Base-by-base conservation (phyloP, 176 grass and related monocot species). In the Tillandsia fasciculata region DNA sequence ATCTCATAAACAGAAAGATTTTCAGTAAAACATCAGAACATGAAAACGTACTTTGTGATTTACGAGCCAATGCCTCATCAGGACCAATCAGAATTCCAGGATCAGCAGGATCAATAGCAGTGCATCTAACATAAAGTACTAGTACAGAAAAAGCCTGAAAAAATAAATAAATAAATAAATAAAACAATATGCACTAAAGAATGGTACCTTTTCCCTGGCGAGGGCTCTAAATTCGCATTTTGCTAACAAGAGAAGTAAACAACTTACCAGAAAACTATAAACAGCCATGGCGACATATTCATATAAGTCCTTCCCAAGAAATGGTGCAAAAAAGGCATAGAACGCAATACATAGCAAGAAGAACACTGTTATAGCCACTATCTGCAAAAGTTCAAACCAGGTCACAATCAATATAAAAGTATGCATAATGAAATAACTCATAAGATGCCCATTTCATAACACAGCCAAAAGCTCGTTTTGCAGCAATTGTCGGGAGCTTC, bases 41-140 rank as follows among this genome's bases (percentile, higher is more conserved):
- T 42, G 12, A 14, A 51, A 66, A 20, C 63, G 52, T 76, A 76
- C 73, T 33, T 29, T 29, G 8, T 53, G 73, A 22, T 48, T 53
- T 66, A 53, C 51, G 22, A 64, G 48, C 23, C 61, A 48, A 64
- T 51, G 72, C 6, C 48, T 64, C 72, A 64, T 74, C 48, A 28
- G 33, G 53, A 53, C 26, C 64, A 48, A 67, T 53, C 50, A 76
- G 18, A 53, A 76, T 54, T 66, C 73, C 73, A 66, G 63, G 73
- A 53, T 76, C 73, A 66, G 73, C 49, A 53, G 73, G 73, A 76
- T 76, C 73, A 33, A 76, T 76, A 13, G 73, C 73, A 13, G 73
- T 76, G 64, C 73, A 76, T 54, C 73, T 67, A 18, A 76, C 73
- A 76, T 76, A 76, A n/a, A 76, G 63, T 20, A 76, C 33, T 53